Evolutionary conservation across 2,329 filamentous ascomycete genomes (phyloP).

Genomic region (Colletotrichum simmondsii): DNA sequence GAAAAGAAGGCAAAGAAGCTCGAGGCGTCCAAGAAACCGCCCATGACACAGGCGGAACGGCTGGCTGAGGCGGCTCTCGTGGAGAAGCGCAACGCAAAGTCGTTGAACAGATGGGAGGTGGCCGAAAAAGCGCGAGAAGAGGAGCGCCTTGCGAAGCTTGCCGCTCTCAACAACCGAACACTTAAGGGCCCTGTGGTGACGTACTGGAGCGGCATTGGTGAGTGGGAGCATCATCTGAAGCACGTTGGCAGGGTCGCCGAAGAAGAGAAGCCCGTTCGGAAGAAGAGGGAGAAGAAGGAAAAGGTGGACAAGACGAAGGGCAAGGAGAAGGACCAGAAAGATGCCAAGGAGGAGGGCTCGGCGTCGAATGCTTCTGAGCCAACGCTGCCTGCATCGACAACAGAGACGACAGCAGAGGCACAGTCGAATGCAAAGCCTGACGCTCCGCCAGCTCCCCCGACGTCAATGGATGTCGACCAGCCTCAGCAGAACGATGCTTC

Average conservation of each 20-base stretch:
- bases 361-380: constrained; percentile 24
- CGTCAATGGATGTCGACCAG: neutral
- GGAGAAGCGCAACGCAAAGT: constrained; percentile 89
- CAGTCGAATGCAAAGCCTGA: neutral
- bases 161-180: constrained; percentile 87
- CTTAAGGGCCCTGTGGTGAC: constrained; percentile 90
- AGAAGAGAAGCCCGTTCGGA: constrained; percentile 65
- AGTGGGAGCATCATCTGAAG: constrained; percentile 81
- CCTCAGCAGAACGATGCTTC: neutral
- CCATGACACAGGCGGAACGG: constrained; percentile 88
- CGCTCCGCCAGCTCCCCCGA: neutral
- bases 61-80: constrained; percentile 84
- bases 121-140: constrained; percentile 90
- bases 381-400: neutral
- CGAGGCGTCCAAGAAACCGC: constrained; percentile 79
- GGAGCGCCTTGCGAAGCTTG: constrained; percentile 83
- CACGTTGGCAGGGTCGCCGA: constrained; percentile 75
- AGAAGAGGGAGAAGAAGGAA: constrained; percentile 67
- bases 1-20: constrained; percentile 76
- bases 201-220: constrained; percentile 91
- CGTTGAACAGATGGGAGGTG: constrained; percentile 92
- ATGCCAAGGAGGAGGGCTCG: constrained; percentile 34
- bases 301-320: constrained; percentile 48
- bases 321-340: constrained; percentile 40
- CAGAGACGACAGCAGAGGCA: neutral